Conservation (phyloP, 192 early-diverging fungal species). For the Entophlyctis luteolus region DNA sequence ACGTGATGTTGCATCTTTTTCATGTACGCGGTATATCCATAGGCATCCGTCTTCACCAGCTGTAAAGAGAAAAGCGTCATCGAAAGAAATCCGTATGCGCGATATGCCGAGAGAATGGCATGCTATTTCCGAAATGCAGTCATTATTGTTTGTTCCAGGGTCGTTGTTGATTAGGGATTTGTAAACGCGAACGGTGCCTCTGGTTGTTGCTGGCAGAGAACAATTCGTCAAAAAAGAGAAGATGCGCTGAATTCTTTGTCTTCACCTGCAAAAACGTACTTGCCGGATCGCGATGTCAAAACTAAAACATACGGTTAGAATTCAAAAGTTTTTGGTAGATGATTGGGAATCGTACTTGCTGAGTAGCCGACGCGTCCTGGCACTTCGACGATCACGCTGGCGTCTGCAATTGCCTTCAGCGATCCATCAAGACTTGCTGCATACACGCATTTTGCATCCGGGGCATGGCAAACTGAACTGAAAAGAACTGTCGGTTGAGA, state of each 20-base stretch:
- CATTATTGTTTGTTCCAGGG: neutral
- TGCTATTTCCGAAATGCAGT: slow-evolving; percentile 34
- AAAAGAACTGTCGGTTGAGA: slow-evolving; percentile 15
- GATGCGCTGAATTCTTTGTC: no score
- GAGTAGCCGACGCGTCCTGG: slow-evolving; percentile 26
- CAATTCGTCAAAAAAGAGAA: no score
- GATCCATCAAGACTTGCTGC: slow-evolving; percentile 37
- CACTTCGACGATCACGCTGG: slow-evolving; percentile 27
- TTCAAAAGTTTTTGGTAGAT: neutral
- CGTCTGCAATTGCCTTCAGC: slow-evolving; percentile 36
- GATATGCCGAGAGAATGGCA: slow-evolving; percentile 38
- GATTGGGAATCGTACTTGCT: slow-evolving; percentile 3
- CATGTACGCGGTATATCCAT: slow-evolving; percentile 44
- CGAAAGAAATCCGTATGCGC: slow-evolving; percentile 40
- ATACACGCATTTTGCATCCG: slow-evolving; percentile 40
- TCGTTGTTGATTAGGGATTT: slow-evolving; percentile 43
- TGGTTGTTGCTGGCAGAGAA: slow-evolving; percentile 30
- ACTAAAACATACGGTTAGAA: slow-evolving; percentile 8
- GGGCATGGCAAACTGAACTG: slow-evolving; percentile 31
- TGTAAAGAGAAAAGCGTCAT: slow-evolving; percentile 52
- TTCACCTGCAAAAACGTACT: slow-evolving; percentile 32
- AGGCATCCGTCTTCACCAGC: slow-evolving; percentile 50
- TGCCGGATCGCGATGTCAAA: slow-evolving; percentile 29
- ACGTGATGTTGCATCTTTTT: slow-evolving; percentile 44
- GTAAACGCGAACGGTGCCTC: slow-evolving; percentile 38